A percentile compares a stretch with the other conserved stretches of the same genome.
phyloP scores from a whole-genome alignment of 345 rosid genomes.

The Eucalyptus sp. region DNA sequence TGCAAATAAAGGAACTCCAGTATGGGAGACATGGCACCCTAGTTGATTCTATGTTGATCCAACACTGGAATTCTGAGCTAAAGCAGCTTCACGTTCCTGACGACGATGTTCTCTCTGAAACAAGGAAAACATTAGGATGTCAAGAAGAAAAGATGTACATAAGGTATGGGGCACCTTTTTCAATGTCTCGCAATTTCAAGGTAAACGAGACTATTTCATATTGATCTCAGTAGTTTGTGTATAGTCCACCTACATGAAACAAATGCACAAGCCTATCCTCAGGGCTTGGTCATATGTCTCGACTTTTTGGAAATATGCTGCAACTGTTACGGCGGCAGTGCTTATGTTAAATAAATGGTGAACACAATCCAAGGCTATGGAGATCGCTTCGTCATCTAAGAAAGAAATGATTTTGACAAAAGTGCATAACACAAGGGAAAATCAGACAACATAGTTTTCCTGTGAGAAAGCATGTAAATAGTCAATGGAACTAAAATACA shows the following conservation, averaged over 20 bases:
- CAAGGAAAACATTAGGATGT: background rate
- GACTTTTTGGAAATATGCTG: background rate
- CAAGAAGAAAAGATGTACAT: background rate
- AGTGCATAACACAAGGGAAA: background rate
- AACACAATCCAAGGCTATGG: background rate
- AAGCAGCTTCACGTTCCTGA: slow-evolving; percentile 21
- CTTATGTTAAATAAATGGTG: background rate
- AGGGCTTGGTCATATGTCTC: background rate
- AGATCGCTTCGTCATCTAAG: background rate
- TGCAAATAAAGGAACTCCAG: background rate
- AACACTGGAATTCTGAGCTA: background rate
- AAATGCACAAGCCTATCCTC: background rate
- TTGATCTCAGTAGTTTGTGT: background rate
- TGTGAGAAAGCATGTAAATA: background rate
- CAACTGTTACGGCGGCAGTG: background rate
- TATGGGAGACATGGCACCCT: background rate
- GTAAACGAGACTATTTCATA: background rate
- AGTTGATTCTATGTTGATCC: background rate
- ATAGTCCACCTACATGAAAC: background rate
- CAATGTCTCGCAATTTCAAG: background rate
- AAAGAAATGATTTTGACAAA: background rate
- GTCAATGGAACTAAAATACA: background rate
- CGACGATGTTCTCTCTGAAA: slow-evolving; percentile 20
- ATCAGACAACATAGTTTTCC: background rate
- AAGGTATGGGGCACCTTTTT: background rate